Base-by-base conservation (phyloP, 441 rosid species). In the Arabidopsis hybrid region DNA sequence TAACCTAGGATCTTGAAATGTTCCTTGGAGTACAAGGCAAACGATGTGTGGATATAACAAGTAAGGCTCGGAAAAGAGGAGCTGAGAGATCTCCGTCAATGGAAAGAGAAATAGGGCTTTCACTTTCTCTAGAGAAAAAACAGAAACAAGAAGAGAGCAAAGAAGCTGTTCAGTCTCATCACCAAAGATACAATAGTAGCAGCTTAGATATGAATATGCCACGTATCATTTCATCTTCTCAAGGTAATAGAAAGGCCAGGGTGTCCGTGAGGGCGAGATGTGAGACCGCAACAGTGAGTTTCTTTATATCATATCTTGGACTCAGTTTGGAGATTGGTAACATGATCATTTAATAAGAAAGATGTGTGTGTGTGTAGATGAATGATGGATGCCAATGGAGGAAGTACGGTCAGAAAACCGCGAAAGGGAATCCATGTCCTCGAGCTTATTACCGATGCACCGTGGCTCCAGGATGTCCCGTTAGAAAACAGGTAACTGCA, bases 331-430 rank as follows among this genome's bases (percentile, higher is more conserved):
- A 59, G 36, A 50, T 13, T 58, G 36, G 26, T 43, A 12, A 60
- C 42, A 9, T 35, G 12, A 43, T 9, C 2, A 5, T 65, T 2
- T 12, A 60, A 3, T 17, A 5, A 50, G 36, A 17, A 40, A 52
- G 5, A 31, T 31, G 12, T 49, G 53, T 49, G 21, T 38, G 1
- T 13, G 38, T 69, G 35, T 53, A 94, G 99, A 87, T 94, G 92
- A 90, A 88, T 74, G 99, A 94, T 80, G 99, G 99, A 8, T 92
- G 99, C 13, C 99, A 95, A 56, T 95, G 99, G 99, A 91, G 99
- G 61, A 92, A 95, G 84, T 95, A 90, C 6, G 99, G 99, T 8
- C 99, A 95, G 78, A 95, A 95, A 82, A 88, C 93, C 3, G 91
- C 99, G 0, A 95, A 95, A 80, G 97, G 96, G 65, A 95, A 95